A percentile compares a stretch with the other conserved stretches of the same genome.
phyloP scores from a whole-genome alignment of 352 stramenopile genomes.

The Hyaloperonospora brassicae region DNA sequence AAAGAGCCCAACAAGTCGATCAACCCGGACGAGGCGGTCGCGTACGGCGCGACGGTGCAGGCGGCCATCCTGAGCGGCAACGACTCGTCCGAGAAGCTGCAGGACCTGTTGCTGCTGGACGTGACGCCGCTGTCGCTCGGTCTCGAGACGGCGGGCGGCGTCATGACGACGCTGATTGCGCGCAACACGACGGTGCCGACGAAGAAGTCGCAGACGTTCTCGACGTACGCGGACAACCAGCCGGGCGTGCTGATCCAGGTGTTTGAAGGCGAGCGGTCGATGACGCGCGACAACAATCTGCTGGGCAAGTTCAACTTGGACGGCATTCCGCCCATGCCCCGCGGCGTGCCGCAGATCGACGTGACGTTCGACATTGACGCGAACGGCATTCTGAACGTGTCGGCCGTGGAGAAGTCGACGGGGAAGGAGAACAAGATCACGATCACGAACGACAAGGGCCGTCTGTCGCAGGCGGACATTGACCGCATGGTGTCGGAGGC shows the following conservation, averaged over 20 bases:
- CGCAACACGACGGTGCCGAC: constrained; percentile 84
- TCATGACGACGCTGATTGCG: constrained; percentile 85
- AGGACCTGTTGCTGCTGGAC: constrained; percentile 84
- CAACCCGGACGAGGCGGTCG: constrained; percentile 76
- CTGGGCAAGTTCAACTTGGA: constrained; percentile 86
- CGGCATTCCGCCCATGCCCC: constrained; percentile 83
- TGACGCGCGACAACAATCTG: constrained; percentile 91
- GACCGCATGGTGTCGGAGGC: constrained; percentile 96
- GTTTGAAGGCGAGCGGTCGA: constrained; percentile 89
- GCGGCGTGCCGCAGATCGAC: constrained; percentile 84
- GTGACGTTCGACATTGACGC: constrained; percentile 88
- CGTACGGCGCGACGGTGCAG: constrained; percentile 69
- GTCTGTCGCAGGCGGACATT: constrained; percentile 96
- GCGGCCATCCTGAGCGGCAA: constrained; percentile 53
- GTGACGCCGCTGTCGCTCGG: constrained; percentile 83
- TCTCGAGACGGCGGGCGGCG: constrained; percentile 81
- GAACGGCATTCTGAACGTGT: constrained; percentile 92
- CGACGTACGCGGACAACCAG: constrained; percentile 86
- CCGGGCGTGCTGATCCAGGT: constrained; percentile 82
- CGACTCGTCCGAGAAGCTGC: constrained; percentile 76
- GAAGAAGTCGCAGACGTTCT: constrained; percentile 85
- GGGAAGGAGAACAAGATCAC: constrained; percentile 96
- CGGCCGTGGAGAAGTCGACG: constrained; percentile 89
- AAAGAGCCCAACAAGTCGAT: constrained; percentile 75
- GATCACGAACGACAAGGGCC: constrained; percentile 97